These are phyloP conservation scores for Boletus rubroflammeus DNA, from an alignment of 768 basidiomycete species.

Conservation along the genomic window DNA sequence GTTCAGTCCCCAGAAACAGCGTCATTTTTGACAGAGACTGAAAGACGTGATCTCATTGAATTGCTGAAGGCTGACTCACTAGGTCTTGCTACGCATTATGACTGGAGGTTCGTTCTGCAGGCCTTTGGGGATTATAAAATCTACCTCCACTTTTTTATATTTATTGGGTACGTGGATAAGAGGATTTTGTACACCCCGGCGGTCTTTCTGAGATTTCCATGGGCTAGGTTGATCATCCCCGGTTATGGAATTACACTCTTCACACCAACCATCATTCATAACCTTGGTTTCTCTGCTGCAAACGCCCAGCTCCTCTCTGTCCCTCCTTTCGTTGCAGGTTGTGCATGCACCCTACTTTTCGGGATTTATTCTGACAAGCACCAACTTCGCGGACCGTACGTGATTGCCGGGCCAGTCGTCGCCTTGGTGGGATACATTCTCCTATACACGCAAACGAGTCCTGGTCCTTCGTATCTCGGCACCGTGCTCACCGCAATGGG, in stretches of 20 bases:
- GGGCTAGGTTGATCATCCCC: neutral
- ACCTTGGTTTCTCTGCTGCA: slow-evolving; percentile 48
- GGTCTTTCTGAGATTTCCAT: neutral
- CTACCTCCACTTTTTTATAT: slow-evolving; percentile 29
- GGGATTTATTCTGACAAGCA: slow-evolving; percentile 42
- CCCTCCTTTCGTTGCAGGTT: slow-evolving; percentile 44
- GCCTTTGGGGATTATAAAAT: slow-evolving; percentile 45
- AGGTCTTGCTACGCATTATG: slow-evolving; percentile 41
- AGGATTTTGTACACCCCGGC: neutral
- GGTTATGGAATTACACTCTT: neutral
- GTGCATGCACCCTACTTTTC: slow-evolving; percentile 35
- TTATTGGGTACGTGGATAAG: slow-evolving; percentile 33
- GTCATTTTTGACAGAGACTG: slow-evolving; percentile 19
- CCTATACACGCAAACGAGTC: slow-evolving; percentile 32
- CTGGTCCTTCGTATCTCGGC: slow-evolving; percentile 37
- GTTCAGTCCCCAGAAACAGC: slow-evolving; percentile 12
- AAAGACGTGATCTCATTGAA: slow-evolving; percentile 35
- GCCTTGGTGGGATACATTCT: slow-evolving; percentile 48
- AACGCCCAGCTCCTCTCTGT: slow-evolving; percentile 45
- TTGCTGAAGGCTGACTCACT: slow-evolving; percentile 42
- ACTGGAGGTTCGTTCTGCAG: slow-evolving; percentile 43
- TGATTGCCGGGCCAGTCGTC: slow-evolving; percentile 38
- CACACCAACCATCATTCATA: slow-evolving; percentile 26
- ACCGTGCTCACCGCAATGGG: slow-evolving; percentile 48
- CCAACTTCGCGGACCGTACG: slow-evolving; percentile 43